Conservation (phyloP, 2,329 filamentous ascomycete genomes). For the Clonostachys rhizophaga region DNA sequence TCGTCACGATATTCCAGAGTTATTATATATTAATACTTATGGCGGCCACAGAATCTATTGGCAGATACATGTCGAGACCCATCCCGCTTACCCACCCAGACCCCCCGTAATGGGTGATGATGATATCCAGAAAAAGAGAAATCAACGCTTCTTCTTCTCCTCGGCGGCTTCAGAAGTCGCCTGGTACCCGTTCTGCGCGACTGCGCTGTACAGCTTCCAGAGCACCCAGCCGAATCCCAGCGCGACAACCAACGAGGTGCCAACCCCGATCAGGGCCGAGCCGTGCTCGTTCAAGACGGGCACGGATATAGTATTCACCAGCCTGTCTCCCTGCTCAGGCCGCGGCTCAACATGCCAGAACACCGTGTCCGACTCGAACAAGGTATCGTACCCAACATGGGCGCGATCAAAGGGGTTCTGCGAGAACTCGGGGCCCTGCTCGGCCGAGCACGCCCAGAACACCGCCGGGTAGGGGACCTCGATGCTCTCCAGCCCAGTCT, state of each 20-base stretch:
- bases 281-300: conserved; percentile 59
- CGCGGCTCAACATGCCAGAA: conserved; percentile 74
- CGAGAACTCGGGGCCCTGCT: conserved; percentile 61
- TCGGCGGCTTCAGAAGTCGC: no score
- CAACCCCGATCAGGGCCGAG: conserved; percentile 39
- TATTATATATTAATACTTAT: no score
- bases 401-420: conserved; percentile 80
- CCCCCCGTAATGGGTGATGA: no score
- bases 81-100: no score
- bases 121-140: no score
- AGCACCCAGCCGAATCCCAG: conserved; percentile 68
- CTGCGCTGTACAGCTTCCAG: conserved; percentile 45
- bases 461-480: conserved; percentile 76
- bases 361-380: conserved; percentile 73
- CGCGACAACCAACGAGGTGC: conserved; percentile 54
- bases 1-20: no score
- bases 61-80: no score
- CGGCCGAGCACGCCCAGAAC: conserved; percentile 83
- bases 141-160: no score
- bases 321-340: conserved; percentile 21
- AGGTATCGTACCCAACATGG: conserved; percentile 79
- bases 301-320: conserved; percentile 54
- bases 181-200: no score
- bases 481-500: conserved; percentile 46
- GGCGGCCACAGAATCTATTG: no score